A percentile compares a stretch with the other conserved stretches of the same genome.
These are phyloP conservation scores for Solanum piurae DNA, from an alignment of 257 asterid genomes.

Conservation along the genomic window DNA sequence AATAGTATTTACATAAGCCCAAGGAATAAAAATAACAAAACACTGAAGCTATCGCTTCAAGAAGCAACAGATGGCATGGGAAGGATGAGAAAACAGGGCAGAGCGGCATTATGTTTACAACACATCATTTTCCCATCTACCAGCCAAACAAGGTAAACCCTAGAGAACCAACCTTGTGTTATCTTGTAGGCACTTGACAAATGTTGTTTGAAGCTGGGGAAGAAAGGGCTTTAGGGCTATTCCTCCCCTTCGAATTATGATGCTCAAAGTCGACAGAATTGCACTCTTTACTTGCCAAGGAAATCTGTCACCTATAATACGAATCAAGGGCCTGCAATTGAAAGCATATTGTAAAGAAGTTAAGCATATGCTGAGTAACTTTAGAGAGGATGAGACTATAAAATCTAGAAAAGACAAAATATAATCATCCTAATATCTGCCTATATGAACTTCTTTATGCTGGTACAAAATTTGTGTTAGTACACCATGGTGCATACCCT, in stretches of 20 bases:
- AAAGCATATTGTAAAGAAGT: neutral
- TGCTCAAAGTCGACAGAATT: conserved; percentile 79
- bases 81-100: neutral
- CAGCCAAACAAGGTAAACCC: neutral
- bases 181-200: conserved; percentile 92
- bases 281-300: conserved; percentile 99
- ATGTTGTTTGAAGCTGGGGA: conserved; percentile 99
- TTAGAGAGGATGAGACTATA: neutral
- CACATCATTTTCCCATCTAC: neutral
- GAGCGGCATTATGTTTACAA: neutral
- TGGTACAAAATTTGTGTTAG: neutral
- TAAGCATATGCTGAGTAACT: neutral
- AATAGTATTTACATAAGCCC: conserved; percentile 13
- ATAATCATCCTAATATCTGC: neutral
- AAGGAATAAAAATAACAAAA: neutral
- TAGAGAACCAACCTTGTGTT: conserved; percentile 64
- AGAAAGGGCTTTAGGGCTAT: conserved; percentile 92
- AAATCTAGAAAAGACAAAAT: neutral
- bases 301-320: conserved; percentile 96
- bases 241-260: conserved; percentile 90
- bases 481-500: conserved; percentile 44
- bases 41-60: neutral
- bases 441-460: neutral
- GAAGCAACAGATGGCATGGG: neutral
- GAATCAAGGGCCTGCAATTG: conserved; percentile 81